Conservation (phyloP, 176 grass and related monocot genomes). For the Raddia distichophylla region DNA sequence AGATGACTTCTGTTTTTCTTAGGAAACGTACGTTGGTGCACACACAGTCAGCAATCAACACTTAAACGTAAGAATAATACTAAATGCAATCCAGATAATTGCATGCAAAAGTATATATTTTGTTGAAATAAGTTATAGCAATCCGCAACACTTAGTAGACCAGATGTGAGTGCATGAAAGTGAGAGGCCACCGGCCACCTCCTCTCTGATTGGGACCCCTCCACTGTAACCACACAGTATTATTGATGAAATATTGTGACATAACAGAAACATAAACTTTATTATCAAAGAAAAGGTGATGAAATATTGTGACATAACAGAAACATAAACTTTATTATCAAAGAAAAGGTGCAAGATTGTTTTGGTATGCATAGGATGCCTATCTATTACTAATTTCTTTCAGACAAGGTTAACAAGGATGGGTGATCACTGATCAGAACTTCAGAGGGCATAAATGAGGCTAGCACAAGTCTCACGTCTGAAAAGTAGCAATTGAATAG, state of each 20-base stretch:
- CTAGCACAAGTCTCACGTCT: conserved; percentile 15
- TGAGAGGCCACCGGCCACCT: conserved; percentile 36
- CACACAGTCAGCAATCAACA: conserved; percentile 13
- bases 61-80: conserved; percentile 1
- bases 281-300: background rate
- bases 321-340: conserved; percentile 18
- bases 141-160: conserved; percentile 29
- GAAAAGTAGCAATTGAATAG: conserved; percentile 44
- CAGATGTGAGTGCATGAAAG: conserved; percentile 45
- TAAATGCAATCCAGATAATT: conserved; percentile 25
- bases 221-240: conserved; percentile 24
- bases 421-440: background rate
- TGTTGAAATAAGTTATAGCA: conserved; percentile 18
- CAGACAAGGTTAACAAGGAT: conserved; percentile 22
- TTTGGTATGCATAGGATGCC: conserved; percentile 19
- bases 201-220: conserved; percentile 33
- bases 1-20: background rate
- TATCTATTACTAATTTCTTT: conserved; percentile 17
- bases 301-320: background rate
- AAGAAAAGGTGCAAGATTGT: background rate
- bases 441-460: conserved; percentile 42
- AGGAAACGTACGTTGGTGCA: background rate
- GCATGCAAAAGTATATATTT: conserved; percentile 28
- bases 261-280: conserved; percentile 17
- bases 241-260: background rate